Percentiles rank a stretch among this genome's conserved stretches.
Evolutionary conservation across 2,329 filamentous ascomycete species (phyloP).

Genomic region (Fusarium sp.): DNA sequence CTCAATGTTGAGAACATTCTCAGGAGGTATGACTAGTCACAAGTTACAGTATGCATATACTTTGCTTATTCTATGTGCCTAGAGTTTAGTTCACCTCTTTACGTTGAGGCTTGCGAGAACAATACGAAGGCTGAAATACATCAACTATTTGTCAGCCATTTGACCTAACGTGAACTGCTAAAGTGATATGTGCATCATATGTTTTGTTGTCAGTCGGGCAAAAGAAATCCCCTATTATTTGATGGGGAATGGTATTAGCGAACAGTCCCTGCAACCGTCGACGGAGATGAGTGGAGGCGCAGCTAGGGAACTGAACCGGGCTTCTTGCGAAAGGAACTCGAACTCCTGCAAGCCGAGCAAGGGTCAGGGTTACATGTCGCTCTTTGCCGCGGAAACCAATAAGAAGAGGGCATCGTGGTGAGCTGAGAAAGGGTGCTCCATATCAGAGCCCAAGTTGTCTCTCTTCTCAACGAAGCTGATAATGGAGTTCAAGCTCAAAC

Average conservation of each 20-base stretch:
- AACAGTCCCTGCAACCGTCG: slow-evolving; percentile 18
- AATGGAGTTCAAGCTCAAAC: not conserved
- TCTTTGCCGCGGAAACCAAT: slow-evolving; percentile 19
- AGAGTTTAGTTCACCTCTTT: not conserved
- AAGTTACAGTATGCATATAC: not conserved
- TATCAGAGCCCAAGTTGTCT: slow-evolving; percentile 4
- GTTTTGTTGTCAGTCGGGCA: not conserved
- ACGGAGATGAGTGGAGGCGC: slow-evolving; percentile 41
- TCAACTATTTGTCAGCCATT: not conserved
- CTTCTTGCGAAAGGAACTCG: slow-evolving; percentile 7
- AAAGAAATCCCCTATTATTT: slow-evolving; percentile 19
- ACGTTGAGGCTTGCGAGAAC: slow-evolving; percentile 7
- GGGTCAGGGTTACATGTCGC: slow-evolving; percentile 21
- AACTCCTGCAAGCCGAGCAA: slow-evolving; percentile 30
- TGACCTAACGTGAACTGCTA: not conserved
- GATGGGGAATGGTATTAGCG: slow-evolving; percentile 7
- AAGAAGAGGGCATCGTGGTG: not conserved
- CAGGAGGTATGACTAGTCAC: slow-evolving; percentile 7
- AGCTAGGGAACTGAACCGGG: slow-evolving; percentile 15
- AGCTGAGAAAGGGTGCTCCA: not conserved
- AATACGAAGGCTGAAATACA: not conserved
- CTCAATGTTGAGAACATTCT: slow-evolving; percentile 18
- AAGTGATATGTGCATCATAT: slow-evolving; percentile 1
- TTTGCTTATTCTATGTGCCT: slow-evolving; percentile 16
- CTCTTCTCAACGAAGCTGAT: slow-evolving; percentile 3